Conservation (phyloP, 208 protist genomes). For the Leishmania mexicana region DNA sequence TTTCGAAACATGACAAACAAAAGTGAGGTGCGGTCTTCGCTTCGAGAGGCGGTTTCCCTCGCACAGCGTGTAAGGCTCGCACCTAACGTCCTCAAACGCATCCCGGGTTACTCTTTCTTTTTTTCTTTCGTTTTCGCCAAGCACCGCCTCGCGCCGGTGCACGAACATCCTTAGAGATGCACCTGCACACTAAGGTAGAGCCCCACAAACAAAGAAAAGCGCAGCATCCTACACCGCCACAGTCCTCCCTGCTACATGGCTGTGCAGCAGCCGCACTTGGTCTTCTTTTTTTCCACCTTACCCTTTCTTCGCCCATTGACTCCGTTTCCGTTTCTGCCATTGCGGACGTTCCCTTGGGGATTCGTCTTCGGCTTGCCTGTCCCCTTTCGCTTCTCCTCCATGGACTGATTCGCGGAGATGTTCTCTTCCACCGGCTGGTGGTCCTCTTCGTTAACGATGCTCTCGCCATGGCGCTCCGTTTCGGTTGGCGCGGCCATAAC, state of each 20-base stretch:
- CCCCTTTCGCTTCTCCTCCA: neutral
- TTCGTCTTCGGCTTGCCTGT: neutral
- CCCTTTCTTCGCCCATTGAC: neutral
- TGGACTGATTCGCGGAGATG: neutral
- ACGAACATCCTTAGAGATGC: neutral
- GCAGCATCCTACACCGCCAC: neutral
- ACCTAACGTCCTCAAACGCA: neutral
- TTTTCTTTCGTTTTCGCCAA: no score
- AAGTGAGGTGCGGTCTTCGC: neutral
- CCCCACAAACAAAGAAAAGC: neutral
- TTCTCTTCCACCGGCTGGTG: slow-evolving; percentile 24
- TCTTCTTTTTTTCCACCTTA: slow-evolving; percentile 5
- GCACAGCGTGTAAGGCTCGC: neutral
- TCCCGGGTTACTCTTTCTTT: neutral
- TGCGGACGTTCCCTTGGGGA: neutral
- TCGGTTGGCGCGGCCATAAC: neutral
- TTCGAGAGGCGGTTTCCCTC: neutral
- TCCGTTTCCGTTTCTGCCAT: neutral
- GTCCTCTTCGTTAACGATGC: slow-evolving; percentile 4
- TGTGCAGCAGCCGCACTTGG: slow-evolving; percentile 33
- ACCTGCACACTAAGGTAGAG: neutral
- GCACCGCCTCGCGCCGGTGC: neutral
- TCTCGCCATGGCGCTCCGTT: neutral
- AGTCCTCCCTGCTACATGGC: neutral
- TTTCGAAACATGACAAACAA: neutral